Evolutionary conservation across 1,284 basidiomycete genomes (phyloP), one percentile per base, ranked within the genome.

Genomic region (Neolentinus lepideus): DNA sequence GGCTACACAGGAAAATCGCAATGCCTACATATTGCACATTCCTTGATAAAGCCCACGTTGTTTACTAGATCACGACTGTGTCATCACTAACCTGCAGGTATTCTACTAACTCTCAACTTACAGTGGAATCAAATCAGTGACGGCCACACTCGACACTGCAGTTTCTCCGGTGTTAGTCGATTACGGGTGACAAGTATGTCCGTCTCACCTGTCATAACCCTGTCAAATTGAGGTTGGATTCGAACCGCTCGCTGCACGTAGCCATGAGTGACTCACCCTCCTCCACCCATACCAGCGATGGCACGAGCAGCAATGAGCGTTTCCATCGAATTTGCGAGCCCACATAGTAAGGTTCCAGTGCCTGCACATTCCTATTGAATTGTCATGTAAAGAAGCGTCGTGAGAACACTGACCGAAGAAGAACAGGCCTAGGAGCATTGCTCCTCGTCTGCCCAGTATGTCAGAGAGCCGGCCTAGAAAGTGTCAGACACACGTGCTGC

Each of bases 11-110:
- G 26, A 58, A 36, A 31, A 50, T 52, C 3, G 22, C 38, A 53
- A 60, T 33, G 63, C 76, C 66, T 74, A 86, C 89, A 94, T 84
- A 67, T 94, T 94, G 26, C 86, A 85, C 75, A 92, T 80, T 55
- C 92, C 93, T 71, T 95, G 93, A 67, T 93, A 94, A 35, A 95
- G 72, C 2, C 92, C 92, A 60, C 93, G 80, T 58, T 91, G 85
- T 65, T 89, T 88, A 63, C 92, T 93, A 57, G 35, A 33, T 54
- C 14, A n/a, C 38, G 16, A 43, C 19, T 50, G 14, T 9, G 58
- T 64, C 55, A 63, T 59, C 57, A 9, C 50, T 22, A 14, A 3
- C 4, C 25, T 21, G 12, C 4, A 12, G 3, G 6, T 3, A 31
- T 33, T 29, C 14, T 29, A 12, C 19, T 29, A 10, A 53, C 6